Evolutionary conservation across 1,284 basidiomycete genomes (phyloP).

Genomic region (Rhodotorula glutinis): DNA sequence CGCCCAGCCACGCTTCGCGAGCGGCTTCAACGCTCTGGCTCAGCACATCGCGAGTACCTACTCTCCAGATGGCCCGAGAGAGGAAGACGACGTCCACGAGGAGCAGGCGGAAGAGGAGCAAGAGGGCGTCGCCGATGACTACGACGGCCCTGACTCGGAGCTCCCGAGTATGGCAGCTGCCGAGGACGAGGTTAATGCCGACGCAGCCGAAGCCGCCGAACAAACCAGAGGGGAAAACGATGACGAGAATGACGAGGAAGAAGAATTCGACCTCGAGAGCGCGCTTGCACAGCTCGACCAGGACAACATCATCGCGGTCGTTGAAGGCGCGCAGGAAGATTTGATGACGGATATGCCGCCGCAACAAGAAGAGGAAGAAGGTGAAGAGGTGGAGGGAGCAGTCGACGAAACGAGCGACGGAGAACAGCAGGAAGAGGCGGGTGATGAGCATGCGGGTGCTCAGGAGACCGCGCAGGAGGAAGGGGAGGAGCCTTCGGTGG

Average conservation of each 20-base stretch:
- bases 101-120: background rate
- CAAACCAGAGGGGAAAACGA: background rate
- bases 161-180: background rate
- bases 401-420: background rate
- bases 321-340: slow-evolving; percentile 37
- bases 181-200: background rate
- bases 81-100: background rate
- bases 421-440: background rate
- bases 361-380: background rate
- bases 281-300: slow-evolving; percentile 32
- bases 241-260: slow-evolving; percentile 3
- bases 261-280: slow-evolving; percentile 32
- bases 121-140: slow-evolving; percentile 1
- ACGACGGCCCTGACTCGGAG: slow-evolving; percentile 25
- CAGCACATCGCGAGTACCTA: slow-evolving; percentile 35
- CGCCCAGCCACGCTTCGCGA: slow-evolving; percentile 34
- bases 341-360: slow-evolving; percentile 10
- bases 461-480: background rate
- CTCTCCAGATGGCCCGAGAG: slow-evolving; percentile 1
- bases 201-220: background rate
- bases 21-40: slow-evolving; percentile 43
- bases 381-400: background rate
- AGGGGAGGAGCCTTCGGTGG: background rate
- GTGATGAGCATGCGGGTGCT: background rate
- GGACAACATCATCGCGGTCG: slow-evolving; percentile 27